Evolutionary conservation across 2,329 filamentous ascomycete genomes (phyloP).

Genomic region (Curvularia lunata): DNA sequence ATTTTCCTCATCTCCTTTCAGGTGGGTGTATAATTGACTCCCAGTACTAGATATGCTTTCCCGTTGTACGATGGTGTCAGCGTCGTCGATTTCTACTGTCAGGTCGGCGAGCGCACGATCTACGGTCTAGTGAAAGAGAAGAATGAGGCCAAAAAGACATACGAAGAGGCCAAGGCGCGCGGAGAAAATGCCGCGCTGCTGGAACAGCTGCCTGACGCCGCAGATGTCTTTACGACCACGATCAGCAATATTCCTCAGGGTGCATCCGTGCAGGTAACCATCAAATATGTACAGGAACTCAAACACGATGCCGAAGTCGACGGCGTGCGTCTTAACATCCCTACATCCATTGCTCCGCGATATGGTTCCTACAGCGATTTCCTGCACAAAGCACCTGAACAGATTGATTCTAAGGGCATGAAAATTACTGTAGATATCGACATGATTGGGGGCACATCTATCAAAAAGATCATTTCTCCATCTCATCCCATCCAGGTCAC

Average conservation of each 20-base stretch:
- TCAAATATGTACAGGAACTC: slow-evolving; percentile 14
- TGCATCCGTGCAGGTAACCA: not conserved
- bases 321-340: slow-evolving; percentile 11
- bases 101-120: slow-evolving; percentile 8
- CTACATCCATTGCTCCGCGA: slow-evolving; percentile 4
- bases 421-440: slow-evolving; percentile 11
- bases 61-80: slow-evolving; percentile 13
- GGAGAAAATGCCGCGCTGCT: slow-evolving; percentile 12
- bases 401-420: not conserved
- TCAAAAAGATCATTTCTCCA: slow-evolving; percentile 12
- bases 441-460: slow-evolving; percentile 2
- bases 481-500: slow-evolving; percentile 14
- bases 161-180: slow-evolving; percentile 5
- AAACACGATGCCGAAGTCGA: slow-evolving; percentile 15
- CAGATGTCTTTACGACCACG: slow-evolving; percentile 14
- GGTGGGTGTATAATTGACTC: not conserved
- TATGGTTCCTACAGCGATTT: slow-evolving; percentile 2
- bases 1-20: too few relatives aligned
- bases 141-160: slow-evolving; percentile 9
- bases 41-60: slow-evolving; percentile 8
- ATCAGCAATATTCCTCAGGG: slow-evolving; percentile 2
- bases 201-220: slow-evolving; percentile 8
- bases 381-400: not conserved
- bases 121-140: slow-evolving; percentile 15
- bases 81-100: slow-evolving; percentile 13